Evolutionary conservation across 2,329 filamentous ascomycete species (phyloP).

Genomic region (Diplocarpon rosae): DNA sequence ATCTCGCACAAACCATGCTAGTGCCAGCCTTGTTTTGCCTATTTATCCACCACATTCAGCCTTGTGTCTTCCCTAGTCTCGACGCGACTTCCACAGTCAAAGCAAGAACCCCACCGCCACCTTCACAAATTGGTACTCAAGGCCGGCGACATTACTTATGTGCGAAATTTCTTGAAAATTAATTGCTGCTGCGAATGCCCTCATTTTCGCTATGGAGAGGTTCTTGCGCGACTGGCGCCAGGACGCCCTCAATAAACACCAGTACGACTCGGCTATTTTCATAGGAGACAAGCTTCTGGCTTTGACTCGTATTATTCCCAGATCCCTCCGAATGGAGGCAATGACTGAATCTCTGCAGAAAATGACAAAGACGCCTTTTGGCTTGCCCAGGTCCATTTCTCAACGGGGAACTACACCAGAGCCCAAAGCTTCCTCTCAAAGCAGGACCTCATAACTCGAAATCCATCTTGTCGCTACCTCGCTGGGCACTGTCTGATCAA

Average conservation of each 20-base stretch:
- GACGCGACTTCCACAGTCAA: conserved; percentile 10
- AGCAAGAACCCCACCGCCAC: neutral
- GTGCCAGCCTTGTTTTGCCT: neutral
- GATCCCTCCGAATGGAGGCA: neutral
- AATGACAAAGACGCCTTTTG: conserved; percentile 92
- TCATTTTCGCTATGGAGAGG: conserved; percentile 58
- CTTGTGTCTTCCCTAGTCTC: conserved; percentile 14
- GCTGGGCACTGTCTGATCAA: conserved; percentile 91
- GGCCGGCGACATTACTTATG: neutral
- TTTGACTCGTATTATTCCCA: conserved; percentile 62
- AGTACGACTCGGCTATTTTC: conserved; percentile 94
- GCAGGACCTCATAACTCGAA: conserved; percentile 71
- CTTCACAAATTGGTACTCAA: neutral
- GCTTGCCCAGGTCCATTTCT: conserved; percentile 97
- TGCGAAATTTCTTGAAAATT: neutral
- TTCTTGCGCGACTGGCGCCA: conserved; percentile 92
- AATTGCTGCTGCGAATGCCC: neutral
- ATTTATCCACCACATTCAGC: conserved; percentile 9
- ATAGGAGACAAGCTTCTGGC: conserved; percentile 95
- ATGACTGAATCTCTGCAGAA: conserved; percentile 40
- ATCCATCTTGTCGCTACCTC: conserved; percentile 81
- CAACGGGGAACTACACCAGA: conserved; percentile 86
- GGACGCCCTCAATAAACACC: conserved; percentile 88
- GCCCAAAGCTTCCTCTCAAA: conserved; percentile 77
- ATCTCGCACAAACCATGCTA: neutral